Evolutionary conservation across 805 yeast genomes (phyloP), one percentile per base, ranked within the genome.

Genomic region (Cyberlindnera amylophila): DNA sequence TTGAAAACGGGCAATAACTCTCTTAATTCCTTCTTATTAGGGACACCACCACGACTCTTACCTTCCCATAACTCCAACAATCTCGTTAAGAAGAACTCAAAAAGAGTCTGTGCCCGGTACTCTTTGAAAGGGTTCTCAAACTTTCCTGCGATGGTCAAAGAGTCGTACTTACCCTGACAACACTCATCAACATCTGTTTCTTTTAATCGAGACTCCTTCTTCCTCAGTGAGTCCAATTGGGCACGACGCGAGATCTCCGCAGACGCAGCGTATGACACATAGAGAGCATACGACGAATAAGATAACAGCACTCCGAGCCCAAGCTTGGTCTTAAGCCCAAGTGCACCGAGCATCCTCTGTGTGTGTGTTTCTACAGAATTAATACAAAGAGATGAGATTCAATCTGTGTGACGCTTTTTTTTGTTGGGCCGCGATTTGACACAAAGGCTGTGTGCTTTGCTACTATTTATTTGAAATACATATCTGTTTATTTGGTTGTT

Each of bases 51-150:
- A 45, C 86, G 64, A 11, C 79, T 71, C 26, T 66, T 67, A 13
- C 71, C 61, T 51, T 84, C 86, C 52, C 84, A 72, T 4, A 87
- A 58, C 59, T 89, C 96, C 43, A 79, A 60, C 4, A 89, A 46
- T 16, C 96, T 69, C 52, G 90, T 83, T 33, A 76, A 69, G 23
- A 86, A 67, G 63, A 90, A 91, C 64, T 91, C 97, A 58, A 85
- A 85, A 8, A 87, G 70, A 0, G 96, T 88, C 63, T 90, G 97
- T 6, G 88, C 84, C 39, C 97, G 71, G 59, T 91, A 91, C 58
- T 91, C 96, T 14, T 74, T 74, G 59, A 91, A 91, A 2, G 98
- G 98, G 55, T 91, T 91, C 45, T 87, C 93, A 64, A 77, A 91
- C 52, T 89, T 69, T 9, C 97, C 96, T 15, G 75, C 74, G 1